These are phyloP conservation scores for Hypoxylon rubiginosum DNA, from an alignment of 2,329 filamentous ascomycete genomes.

Conservation along the genomic window DNA sequence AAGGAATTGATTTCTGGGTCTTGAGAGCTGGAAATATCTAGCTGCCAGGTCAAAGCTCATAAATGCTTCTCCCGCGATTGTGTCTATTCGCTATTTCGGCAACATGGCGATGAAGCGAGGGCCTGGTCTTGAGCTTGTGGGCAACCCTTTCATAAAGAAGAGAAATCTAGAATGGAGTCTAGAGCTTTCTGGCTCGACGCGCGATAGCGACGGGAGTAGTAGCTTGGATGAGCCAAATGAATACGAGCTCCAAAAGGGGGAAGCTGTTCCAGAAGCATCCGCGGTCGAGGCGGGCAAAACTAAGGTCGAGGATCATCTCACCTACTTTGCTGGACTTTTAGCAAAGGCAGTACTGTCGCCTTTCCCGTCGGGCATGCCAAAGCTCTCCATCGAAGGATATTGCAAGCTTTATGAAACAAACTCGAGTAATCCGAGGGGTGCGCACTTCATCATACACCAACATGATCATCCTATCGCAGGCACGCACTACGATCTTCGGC, in stretches of 20 bases:
- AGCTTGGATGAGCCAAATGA: conserved; percentile 30
- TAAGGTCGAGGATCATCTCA: conserved; percentile 56
- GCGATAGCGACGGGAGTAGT: conserved; percentile 29
- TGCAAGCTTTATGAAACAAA: conserved; percentile 55
- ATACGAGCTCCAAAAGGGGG: conserved; percentile 11
- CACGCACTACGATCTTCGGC: conserved; percentile 75
- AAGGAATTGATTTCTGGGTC: no score
- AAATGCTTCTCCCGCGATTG: no score
- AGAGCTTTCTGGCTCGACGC: conserved; percentile 39
- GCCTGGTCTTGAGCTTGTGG: conserved; percentile 54
- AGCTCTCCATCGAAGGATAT: conserved; percentile 55
- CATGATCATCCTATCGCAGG: conserved; percentile 80
- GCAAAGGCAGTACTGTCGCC: conserved; percentile 44
- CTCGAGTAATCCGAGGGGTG: conserved; percentile 52
- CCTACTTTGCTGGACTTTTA: conserved; percentile 56
- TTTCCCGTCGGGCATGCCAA: conserved; percentile 45
- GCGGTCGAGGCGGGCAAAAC: conserved; percentile 58
- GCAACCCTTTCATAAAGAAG: conserved; percentile 63
- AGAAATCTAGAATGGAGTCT: conserved; percentile 61
- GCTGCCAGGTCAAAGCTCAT: no score
- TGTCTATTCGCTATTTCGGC: not conserved
- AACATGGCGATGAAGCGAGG: conserved; percentile 51
- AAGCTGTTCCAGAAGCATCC: conserved; percentile 48
- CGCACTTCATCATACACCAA: conserved; percentile 78
- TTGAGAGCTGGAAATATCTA: no score